Evolutionary conservation across 768 basidiomycete species (phyloP).

Genomic region (Austroboletus festivus): DNA sequence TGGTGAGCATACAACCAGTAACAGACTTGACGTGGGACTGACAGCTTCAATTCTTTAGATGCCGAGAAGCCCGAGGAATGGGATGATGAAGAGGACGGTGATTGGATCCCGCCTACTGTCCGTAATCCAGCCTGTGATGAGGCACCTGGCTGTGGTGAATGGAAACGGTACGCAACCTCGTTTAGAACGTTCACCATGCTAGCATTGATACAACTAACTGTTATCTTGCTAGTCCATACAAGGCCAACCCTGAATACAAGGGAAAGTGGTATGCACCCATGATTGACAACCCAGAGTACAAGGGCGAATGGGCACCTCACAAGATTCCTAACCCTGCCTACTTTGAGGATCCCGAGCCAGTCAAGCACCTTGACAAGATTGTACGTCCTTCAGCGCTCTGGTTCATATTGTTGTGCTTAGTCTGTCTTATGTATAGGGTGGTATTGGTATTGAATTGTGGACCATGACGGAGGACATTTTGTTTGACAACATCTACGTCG

Average conservation of each 20-base stretch:
- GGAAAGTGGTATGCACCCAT: conserved; percentile 96
- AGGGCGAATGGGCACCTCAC: conserved; percentile 88
- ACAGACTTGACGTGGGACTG: not conserved
- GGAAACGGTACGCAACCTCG: conserved; percentile 59
- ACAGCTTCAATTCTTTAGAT: conserved; percentile 38
- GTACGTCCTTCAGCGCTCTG: conserved; percentile 39
- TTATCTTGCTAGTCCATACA: conserved; percentile 56
- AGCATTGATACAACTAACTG: too few species aligned
- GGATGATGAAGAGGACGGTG: conserved; percentile 99
- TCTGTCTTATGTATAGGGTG: conserved; percentile 50
- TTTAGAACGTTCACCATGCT: not conserved
- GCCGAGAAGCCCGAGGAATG: conserved; percentile 97
- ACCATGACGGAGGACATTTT: conserved; percentile 97
- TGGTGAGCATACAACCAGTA: conserved; percentile 41
- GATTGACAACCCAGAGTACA: conserved; percentile 98
- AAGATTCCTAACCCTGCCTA: conserved; percentile 88
- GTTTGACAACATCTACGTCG: conserved; percentile 92
- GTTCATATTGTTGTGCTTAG: conserved; percentile 1
- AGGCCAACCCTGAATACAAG: conserved; percentile 93
- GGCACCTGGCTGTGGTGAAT: conserved; percentile 92
- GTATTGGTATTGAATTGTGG: conserved; percentile 98
- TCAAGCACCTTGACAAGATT: conserved; percentile 83
- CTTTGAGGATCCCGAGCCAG: conserved; percentile 84
- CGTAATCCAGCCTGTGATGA: conserved; percentile 88
- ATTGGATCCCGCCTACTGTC: conserved; percentile 91